phyloP scores from a whole-genome alignment of 345 rosid genomes.

The Raphanus raphanistrum region DNA sequence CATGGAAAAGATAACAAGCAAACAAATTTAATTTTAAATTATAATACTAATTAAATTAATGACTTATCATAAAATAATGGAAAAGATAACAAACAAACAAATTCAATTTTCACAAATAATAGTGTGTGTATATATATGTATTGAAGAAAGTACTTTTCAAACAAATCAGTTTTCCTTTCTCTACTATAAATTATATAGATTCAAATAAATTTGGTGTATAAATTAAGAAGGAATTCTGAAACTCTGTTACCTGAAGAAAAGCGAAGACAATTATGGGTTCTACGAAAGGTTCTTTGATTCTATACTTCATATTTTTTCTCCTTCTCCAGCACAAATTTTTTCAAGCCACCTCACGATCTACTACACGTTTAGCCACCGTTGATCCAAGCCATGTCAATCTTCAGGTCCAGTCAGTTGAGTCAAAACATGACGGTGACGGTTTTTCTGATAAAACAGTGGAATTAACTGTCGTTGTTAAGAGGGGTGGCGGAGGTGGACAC shows the following conservation, averaged over 20 bases:
- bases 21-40: too few species aligned
- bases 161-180: too few species aligned
- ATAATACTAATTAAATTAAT: too few species aligned
- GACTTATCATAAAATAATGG: too few species aligned
- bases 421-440: not conserved
- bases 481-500: constrained; percentile 1
- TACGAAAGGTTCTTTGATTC: not conserved
- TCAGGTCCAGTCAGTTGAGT: not conserved
- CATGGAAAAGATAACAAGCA: too few species aligned
- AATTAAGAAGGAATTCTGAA: not conserved
- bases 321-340: not conserved
- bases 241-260: not conserved
- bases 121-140: too few species aligned
- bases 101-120: too few species aligned
- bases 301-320: not conserved
- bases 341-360: not conserved
- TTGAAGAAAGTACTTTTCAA: too few species aligned
- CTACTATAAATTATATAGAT: too few species aligned
- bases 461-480: constrained; percentile 9
- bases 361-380: not conserved
- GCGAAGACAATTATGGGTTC: constrained; percentile 7
- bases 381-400: constrained; percentile 4
- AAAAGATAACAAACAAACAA: too few species aligned
- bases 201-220: not conserved
- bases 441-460: not conserved